These are phyloP conservation scores for Murraya koenigii DNA, from an alignment of 345 rosid genomes.

Conservation along the genomic window DNA sequence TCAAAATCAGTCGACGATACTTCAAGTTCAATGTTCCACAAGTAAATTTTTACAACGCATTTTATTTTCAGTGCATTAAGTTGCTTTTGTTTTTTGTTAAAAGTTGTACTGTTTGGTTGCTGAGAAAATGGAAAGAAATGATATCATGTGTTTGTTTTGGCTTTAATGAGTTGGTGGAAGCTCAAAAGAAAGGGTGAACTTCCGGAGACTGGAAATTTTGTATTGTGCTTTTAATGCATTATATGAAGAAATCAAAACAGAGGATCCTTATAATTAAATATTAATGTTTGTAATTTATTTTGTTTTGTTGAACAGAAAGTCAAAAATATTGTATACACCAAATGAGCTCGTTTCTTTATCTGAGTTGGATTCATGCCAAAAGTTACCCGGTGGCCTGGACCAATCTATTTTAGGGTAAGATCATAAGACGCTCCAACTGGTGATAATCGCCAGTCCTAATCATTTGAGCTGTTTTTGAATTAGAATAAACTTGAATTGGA, in stretches of 20 bases:
- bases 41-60: constrained; percentile 16
- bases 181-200: neutral
- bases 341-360: constrained; percentile 36
- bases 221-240: neutral
- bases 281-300: neutral
- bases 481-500: neutral
- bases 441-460: neutral
- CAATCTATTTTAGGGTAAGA: constrained; percentile 32
- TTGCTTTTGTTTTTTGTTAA: neutral
- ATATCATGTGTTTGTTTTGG: constrained; percentile 2
- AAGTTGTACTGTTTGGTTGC: neutral
- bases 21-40: neutral
- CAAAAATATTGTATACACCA: constrained; percentile 34
- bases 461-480: neutral
- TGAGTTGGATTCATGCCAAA: constrained; percentile 37
- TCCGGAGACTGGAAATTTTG: neutral
- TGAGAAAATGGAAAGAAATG: constrained; percentile 4
- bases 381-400: constrained; percentile 35
- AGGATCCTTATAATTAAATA: neutral
- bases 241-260: constrained; percentile 9
- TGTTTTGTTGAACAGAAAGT: constrained; percentile 25
- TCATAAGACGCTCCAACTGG: constrained; percentile 16
- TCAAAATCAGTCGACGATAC: constrained; percentile 15
- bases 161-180: neutral
- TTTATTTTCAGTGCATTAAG: neutral